phyloP scores from a whole-genome alignment of 2,329 filamentous ascomycete species.

The Xylariaceae sp. region DNA sequence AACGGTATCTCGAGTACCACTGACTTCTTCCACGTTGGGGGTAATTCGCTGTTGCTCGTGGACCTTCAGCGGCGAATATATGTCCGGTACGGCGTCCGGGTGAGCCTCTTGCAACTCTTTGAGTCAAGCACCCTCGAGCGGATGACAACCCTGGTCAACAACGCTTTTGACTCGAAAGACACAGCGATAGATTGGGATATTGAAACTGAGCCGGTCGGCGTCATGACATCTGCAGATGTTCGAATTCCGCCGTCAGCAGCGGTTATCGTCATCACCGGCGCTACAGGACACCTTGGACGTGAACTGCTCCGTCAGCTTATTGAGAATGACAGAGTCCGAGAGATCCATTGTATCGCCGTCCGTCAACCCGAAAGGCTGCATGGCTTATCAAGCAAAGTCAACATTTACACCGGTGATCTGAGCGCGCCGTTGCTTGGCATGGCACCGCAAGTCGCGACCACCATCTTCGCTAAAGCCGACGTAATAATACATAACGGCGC shows the following conservation, averaged over 20 bases:
- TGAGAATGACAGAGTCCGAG: background rate
- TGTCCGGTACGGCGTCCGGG: constrained; percentile 37
- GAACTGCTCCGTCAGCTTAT: background rate
- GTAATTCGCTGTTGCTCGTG: constrained; percentile 49
- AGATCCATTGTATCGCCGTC: constrained; percentile 8
- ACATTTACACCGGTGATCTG: constrained; percentile 14
- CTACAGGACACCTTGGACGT: constrained; percentile 6
- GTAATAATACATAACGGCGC: constrained; percentile 60
- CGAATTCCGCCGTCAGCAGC: constrained; percentile 3
- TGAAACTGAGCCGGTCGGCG: constrained; percentile 39
- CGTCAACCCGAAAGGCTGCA: background rate
- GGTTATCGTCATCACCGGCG: constrained; percentile 4
- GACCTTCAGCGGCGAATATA: constrained; percentile 45
- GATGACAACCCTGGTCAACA: constrained; percentile 46
- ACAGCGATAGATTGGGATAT: constrained; percentile 46
- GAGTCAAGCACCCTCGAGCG: constrained; percentile 43
- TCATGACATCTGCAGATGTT: background rate
- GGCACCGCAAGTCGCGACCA: background rate
- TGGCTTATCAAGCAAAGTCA: background rate
- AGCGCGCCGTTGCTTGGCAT: constrained; percentile 9
- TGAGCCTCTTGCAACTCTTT: constrained; percentile 47
- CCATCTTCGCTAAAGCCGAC: constrained; percentile 41
- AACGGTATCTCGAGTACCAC: constrained; percentile 23
- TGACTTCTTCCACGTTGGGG: constrained; percentile 50
- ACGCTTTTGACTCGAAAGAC: background rate